phyloP scores from a whole-genome alignment of 1,284 basidiomycete species.

The Meira miltonrushii region DNA sequence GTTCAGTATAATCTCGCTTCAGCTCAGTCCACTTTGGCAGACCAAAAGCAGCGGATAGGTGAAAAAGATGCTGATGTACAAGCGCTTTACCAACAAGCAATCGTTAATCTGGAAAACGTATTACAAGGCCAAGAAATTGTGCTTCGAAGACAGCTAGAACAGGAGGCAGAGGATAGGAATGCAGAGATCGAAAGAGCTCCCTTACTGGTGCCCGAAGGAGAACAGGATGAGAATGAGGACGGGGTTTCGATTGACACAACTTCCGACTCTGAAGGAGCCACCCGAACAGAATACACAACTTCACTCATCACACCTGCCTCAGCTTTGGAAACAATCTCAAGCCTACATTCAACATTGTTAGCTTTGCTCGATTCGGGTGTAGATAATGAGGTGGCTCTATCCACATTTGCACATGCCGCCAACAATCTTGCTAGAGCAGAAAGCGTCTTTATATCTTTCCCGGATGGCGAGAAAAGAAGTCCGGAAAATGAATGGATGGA shows the following conservation, averaged over 20 bases:
- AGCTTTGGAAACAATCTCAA: slow-evolving; percentile 25
- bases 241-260: slow-evolving; percentile 1
- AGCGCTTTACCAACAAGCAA: background rate
- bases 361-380: slow-evolving; percentile 21
- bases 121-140: slow-evolving; percentile 8
- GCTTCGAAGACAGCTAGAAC: background rate
- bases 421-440: slow-evolving; percentile 11
- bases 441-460: slow-evolving; percentile 2
- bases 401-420: background rate
- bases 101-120: background rate
- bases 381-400: background rate
- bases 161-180: background rate
- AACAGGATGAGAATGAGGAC: background rate
- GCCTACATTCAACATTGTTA: slow-evolving; percentile 18
- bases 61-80: background rate
- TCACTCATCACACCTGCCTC: slow-evolving; percentile 29
- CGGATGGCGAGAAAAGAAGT: slow-evolving; percentile 2
- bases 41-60: slow-evolving; percentile 22
- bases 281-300: slow-evolving; percentile 28
- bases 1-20: slow-evolving; percentile 23
- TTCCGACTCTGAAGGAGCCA: slow-evolving; percentile 3
- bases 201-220: background rate
- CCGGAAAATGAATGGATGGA: slow-evolving; percentile 13
- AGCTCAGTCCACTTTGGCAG: slow-evolving; percentile 23
- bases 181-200: background rate